phyloP scores from a whole-genome alignment of 805 yeast genomes.

The Sugiyamaella valdiviana region DNA sequence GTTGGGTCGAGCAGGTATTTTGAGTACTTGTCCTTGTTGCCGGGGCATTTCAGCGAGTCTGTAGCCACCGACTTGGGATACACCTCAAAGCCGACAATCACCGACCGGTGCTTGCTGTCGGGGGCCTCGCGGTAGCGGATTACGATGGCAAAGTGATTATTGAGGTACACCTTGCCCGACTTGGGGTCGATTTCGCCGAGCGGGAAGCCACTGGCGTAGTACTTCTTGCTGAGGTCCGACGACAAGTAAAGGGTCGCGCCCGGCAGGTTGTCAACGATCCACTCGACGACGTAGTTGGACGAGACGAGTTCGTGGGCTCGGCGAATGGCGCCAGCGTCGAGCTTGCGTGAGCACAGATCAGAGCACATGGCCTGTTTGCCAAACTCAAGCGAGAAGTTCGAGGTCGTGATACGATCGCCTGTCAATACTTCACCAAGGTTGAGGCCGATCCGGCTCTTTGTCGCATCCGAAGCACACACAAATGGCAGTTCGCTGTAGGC shows the following conservation, averaged over 20 bases:
- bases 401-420: conserved; percentile 75
- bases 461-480: conserved; percentile 61
- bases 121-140: conserved; percentile 56
- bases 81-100: conserved; percentile 81
- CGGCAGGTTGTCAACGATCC: conserved; percentile 79
- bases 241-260: conserved; percentile 79
- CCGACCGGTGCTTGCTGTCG: conserved; percentile 30
- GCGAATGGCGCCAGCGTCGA: conserved; percentile 44
- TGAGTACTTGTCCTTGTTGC: conserved; percentile 54
- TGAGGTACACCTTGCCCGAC: conserved; percentile 46
- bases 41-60: conserved; percentile 60
- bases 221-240: conserved; percentile 52
- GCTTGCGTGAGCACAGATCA: conserved; percentile 60
- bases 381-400: conserved; percentile 60
- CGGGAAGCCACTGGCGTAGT: conserved; percentile 83
- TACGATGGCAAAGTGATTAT: conserved; percentile 79
- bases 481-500: conserved; percentile 74
- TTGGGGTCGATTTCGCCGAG: conserved; percentile 62
- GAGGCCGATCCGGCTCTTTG: conserved; percentile 52
- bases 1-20: conserved; percentile 47
- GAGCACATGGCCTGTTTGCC: conserved; percentile 61
- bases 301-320: conserved; percentile 55
- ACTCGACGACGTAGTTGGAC: conserved; percentile 70
- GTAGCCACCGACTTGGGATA: conserved; percentile 70
- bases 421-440: conserved; percentile 71